Base-by-base conservation (phyloP, 73 alveolate genomes). In the Paramecium sonneborni region DNA sequence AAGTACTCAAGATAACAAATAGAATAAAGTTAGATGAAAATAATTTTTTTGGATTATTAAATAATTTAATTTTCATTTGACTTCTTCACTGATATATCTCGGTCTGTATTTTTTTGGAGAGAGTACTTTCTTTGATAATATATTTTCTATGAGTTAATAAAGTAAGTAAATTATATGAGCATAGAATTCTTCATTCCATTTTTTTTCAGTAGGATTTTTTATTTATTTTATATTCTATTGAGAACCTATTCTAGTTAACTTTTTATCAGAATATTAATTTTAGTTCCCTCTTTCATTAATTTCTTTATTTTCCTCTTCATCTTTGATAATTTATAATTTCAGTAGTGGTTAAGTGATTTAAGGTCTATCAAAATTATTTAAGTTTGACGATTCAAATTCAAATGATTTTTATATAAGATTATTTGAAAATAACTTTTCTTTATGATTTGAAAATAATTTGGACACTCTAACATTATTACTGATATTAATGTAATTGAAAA, bases 171-270 rank as follows among this genome's bases (percentile, higher is more conserved):
- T 26, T 18, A 79, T 20, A 79, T 79, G 90, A 23, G 72, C n/a
- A 46, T 79, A 79, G 30, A 79, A 79, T 21, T 41, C 90, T 21
- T 79, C 76, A 79, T 46, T 39, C 90, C 90, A 79, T 39, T 70
- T 3, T 37, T 70, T 35, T 35, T 35, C 86, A 30, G 18, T 28
- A 72, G 9, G 7, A n/a, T 72, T n/a, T 8, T 12, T 72, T 20
- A 15, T 9, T 32, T 26, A 26, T 69, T 76, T 76, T 0, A 76
- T 76, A 41, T 38, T 38, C 18, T 21, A 26, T 39, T 76, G 32
- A 18, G 88, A 38, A 37, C 11, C 24, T 7, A 38, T 70, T 76
- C 88, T 6, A 1, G 20, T 24, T 9, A 38, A 76, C 14, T 41
- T 76, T 18, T 38, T 76, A 21, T 57, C 28, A 35, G 62, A 28